Conservation (phyloP, 2,329 filamentous ascomycete genomes). For the Zymoseptoria crescenta region DNA sequence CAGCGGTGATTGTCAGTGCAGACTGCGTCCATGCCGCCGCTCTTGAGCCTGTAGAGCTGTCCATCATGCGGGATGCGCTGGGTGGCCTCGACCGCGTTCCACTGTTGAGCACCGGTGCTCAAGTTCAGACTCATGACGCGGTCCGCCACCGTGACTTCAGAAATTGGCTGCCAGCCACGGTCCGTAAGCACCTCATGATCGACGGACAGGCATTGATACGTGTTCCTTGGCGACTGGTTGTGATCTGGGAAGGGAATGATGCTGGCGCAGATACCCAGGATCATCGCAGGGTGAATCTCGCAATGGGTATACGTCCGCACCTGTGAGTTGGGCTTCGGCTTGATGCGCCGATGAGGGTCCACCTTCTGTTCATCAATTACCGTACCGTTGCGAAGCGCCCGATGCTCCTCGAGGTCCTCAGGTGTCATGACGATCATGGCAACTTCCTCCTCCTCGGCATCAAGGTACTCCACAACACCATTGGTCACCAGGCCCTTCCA, state of each 20-base stretch:
- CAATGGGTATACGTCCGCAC: conserved; percentile 96
- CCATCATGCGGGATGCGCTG: too few relatives aligned
- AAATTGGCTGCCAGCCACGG: too few relatives aligned
- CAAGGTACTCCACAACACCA: conserved; percentile 89
- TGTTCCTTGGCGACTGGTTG: conserved; percentile 96
- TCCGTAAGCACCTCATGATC: too few relatives aligned
- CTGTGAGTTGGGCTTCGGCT: conserved; percentile 76
- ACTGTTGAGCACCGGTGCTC: too few relatives aligned
- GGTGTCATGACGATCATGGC: conserved; percentile 99
- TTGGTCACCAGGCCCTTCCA: conserved; percentile 80
- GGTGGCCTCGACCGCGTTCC: too few relatives aligned
- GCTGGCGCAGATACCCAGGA: conserved; percentile 93
- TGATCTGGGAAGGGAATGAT: conserved; percentile 99
- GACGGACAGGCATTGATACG: too few relatives aligned
- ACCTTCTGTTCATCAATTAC: conserved; percentile 48
- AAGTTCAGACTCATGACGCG: too few relatives aligned
- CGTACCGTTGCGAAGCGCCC: conserved; percentile 30
- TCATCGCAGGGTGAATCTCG: conserved; percentile 99
- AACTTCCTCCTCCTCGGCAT: conserved; percentile 96
- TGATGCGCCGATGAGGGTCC: conserved; percentile 78
- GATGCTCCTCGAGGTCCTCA: conserved; percentile 70
- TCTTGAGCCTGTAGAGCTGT: too few relatives aligned
- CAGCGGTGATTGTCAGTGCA: too few relatives aligned
- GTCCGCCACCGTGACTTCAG: too few relatives aligned
- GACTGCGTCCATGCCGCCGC: too few relatives aligned